Percentiles rank a stretch among this genome's conserved stretches.
phyloP scores from a whole-genome alignment of 2,329 filamentous ascomycete genomes.

The Fusarium chaquense region DNA sequence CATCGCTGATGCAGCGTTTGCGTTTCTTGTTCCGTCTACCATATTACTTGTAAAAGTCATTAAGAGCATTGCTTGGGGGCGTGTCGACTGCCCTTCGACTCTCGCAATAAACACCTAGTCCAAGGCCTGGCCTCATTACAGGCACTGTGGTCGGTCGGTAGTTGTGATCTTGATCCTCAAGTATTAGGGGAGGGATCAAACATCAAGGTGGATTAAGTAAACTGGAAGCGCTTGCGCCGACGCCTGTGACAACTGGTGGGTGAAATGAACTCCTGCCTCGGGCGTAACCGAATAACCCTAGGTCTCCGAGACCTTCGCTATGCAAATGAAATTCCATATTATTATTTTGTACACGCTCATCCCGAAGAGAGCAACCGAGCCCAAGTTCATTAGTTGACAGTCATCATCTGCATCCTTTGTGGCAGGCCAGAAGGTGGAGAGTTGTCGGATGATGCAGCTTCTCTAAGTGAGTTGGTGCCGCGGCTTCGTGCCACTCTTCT shows the following conservation, averaged over 20 bases:
- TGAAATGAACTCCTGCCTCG: slow-evolving; percentile 23
- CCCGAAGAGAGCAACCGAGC: slow-evolving; percentile 35
- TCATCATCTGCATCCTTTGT: slow-evolving; percentile 73
- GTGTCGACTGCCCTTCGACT: slow-evolving; percentile 25
- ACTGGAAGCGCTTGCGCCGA: slow-evolving; percentile 20
- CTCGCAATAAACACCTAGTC: slow-evolving; percentile 17
- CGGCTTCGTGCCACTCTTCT: slow-evolving; percentile 64
- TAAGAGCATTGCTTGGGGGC: slow-evolving; percentile 43
- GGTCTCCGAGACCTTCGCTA: slow-evolving; percentile 52
- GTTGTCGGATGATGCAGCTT: slow-evolving; percentile 63
- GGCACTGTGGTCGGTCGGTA: not conserved
- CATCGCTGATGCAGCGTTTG: slow-evolving; percentile 38
- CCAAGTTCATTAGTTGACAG: slow-evolving; percentile 61
- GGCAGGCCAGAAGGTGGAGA: slow-evolving; percentile 64
- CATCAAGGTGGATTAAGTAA: slow-evolving; percentile 25
- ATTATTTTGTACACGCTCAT: slow-evolving; percentile 50
- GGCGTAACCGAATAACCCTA: slow-evolving; percentile 35
- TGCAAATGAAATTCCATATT: slow-evolving; percentile 53
- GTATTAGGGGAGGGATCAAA: not conserved
- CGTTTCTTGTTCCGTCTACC: slow-evolving; percentile 47
- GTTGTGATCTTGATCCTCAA: slow-evolving; percentile 6
- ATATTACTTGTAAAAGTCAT: slow-evolving; percentile 48
- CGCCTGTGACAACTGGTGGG: slow-evolving; percentile 16
- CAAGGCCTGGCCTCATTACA: slow-evolving; percentile 11
- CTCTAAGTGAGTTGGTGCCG: slow-evolving; percentile 65